Evolutionary conservation across 2,329 filamentous ascomycete species (phyloP).

Genomic region (Pyrenochaeta sp.): DNA sequence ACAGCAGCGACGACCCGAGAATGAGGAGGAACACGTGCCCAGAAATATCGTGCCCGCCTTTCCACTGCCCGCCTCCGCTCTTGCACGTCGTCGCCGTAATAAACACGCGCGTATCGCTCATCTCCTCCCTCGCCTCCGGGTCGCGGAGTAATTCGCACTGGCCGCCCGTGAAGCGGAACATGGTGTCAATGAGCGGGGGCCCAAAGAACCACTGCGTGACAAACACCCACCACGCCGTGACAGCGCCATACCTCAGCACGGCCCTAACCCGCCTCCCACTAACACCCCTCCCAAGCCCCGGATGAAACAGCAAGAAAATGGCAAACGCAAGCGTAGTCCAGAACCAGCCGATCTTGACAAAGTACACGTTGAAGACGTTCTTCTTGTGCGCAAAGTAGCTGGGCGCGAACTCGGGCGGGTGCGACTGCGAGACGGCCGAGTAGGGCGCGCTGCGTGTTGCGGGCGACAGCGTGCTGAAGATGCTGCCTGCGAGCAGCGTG

Average conservation of each 20-base stretch:
- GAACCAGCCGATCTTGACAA: constrained; percentile 94
- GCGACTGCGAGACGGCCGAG: constrained; percentile 68
- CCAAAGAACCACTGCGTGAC: constrained; percentile 98
- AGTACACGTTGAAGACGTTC: constrained; percentile 90
- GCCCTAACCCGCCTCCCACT: constrained; percentile 63
- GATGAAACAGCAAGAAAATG: constrained; percentile 73
- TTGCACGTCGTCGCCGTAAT: constrained; percentile 83
- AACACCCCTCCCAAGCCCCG: constrained; percentile 58
- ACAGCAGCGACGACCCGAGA: constrained; percentile 79
- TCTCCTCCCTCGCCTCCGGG: constrained; percentile 57
- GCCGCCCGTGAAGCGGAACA: constrained; percentile 88
- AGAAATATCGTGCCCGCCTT: constrained; percentile 93
- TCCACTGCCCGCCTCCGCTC: constrained; percentile 81
- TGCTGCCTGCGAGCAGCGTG: constrained; percentile 79
- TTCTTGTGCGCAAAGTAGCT: constrained; percentile 93
- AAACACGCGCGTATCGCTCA: constrained; percentile 57
- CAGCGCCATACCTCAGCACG: constrained; percentile 70
- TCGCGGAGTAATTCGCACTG: constrained; percentile 71
- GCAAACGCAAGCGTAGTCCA: constrained; percentile 84
- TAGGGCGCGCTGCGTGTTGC: constrained; percentile 69
- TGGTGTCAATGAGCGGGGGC: constrained; percentile 84
- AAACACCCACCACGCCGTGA: constrained; percentile 81
- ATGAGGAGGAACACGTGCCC: constrained; percentile 95
- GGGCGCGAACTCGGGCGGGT: constrained; percentile 66
- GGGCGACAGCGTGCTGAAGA: constrained; percentile 82